Base-by-base conservation (phyloP, 1,284 basidiomycete species). In the Phlebopus sp. region DNA sequence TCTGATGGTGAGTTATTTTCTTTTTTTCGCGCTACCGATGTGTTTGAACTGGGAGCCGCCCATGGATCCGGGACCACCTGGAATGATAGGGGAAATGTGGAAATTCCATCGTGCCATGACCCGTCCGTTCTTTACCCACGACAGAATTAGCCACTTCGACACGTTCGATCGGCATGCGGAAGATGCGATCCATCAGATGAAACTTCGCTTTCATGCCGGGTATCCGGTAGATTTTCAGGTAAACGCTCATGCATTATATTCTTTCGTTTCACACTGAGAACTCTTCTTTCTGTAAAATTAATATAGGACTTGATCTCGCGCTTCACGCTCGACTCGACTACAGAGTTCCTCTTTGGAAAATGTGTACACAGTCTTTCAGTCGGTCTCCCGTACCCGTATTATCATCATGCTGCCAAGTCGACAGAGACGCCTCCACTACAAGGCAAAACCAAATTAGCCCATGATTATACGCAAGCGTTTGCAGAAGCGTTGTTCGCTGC, bases 261-360 rank as follows among this genome's bases (percentile, higher is more conserved):
- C 18, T 17, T 32, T 15, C n/a, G n/a, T n/a, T 15, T 11, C 23
- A 40, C 21, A 29, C 27, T 29, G 27, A 29, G 27, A n/a, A n/a
- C 27, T 10, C 9, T 34, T 25, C 6, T 3, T 17, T 18, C 14
- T 15, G 29, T 14, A n/a, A n/a, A n/a, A 19, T 25, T 11, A 37
- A 49, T 19, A 14, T 25, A 66, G 62, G 67, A 68, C 46, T 44
- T 58, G n/a, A 54, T 76, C 55, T 69, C 68, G 4, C 71, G 77
- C 6, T 80, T 81, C 57, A 79, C 79, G 0, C 70, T 82, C 23
- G 79, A 82, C 57, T 72, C 75, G 4, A 77, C 77, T 8, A 73
- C 74, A 1, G 75, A 79, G 51, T 81, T 79, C 58, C 70, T 82
- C 29, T 80, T 81, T 47, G 73, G 73, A 13, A 56, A 65, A 46